Conservation (phyloP, 768 basidiomycete species). For the Russula sp. region DNA sequence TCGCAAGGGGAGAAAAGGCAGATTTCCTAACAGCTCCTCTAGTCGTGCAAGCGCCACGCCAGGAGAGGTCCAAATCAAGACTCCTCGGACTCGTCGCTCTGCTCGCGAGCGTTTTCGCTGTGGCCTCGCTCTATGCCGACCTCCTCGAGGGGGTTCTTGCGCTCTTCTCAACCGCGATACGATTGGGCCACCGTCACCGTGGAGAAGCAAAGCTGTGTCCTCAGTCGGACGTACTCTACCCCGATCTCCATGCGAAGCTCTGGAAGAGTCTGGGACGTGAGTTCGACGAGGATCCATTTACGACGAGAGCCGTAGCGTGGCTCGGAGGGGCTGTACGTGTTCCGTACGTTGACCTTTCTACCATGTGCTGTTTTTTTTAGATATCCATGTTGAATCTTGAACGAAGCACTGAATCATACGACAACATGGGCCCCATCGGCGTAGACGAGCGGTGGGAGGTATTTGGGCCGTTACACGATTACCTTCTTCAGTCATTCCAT, state of each 20-base stretch:
- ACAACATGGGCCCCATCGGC: slow-evolving; percentile 41
- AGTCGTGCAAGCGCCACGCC: no score
- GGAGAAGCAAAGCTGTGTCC: slow-evolving; percentile 1
- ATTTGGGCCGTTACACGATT: slow-evolving; percentile 30
- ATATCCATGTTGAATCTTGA: no score
- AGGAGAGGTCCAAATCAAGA: neutral
- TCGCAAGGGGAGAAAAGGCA: no score
- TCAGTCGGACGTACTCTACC: slow-evolving; percentile 27
- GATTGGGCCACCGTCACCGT: neutral
- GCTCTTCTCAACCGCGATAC: neutral
- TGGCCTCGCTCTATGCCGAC: neutral
- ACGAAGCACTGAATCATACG: slow-evolving; percentile 25
- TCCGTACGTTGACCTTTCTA: slow-evolving; percentile 26
- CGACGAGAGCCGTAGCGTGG: slow-evolving; percentile 31
- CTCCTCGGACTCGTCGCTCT: no score
- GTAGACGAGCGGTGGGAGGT: slow-evolving; percentile 40
- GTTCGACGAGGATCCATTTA: slow-evolving; percentile 32
- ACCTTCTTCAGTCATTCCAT: slow-evolving; percentile 48
- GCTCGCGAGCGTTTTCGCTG: neutral
- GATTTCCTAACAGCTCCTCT: no score
- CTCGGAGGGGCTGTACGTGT: slow-evolving; percentile 34
- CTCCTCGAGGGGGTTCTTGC: neutral
- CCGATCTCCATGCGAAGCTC: slow-evolving; percentile 25
- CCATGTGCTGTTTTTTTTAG: no score
- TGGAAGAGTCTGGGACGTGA: slow-evolving; percentile 28